Conservation (phyloP, 2,329 filamentous ascomycete genomes). For the Didymella glomerata region DNA sequence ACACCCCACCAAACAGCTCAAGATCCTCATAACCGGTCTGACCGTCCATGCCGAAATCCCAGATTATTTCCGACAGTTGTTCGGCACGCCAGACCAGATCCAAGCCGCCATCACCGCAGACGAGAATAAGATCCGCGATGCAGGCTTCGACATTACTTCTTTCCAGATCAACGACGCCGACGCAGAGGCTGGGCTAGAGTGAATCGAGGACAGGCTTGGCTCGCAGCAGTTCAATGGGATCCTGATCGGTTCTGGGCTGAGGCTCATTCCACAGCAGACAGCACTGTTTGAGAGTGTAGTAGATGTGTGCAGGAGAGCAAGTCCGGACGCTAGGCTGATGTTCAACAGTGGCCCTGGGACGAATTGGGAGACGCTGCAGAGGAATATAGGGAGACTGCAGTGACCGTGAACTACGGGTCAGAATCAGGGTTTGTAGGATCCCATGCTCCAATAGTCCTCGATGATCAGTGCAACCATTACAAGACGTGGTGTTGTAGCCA, state of each 20-base stretch:
- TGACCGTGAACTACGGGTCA: not conserved
- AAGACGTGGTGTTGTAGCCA: not conserved
- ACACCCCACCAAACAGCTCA: not conserved
- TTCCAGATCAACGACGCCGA: conserved; percentile 5
- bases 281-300: conserved; percentile 5
- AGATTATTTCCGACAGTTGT: conserved; percentile 4
- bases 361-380: conserved; percentile 8
- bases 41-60: conserved; percentile 4
- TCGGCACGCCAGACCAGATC: conserved; percentile 10
- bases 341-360: conserved; percentile 9
- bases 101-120: conserved; percentile 8
- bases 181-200: not conserved
- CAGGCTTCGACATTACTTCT: conserved; percentile 3
- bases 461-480: not conserved
- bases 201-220: conserved; percentile 1
- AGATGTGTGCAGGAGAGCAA: not conserved
- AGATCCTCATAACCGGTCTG: conserved; percentile 7
- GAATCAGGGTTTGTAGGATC: not conserved
- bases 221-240: conserved; percentile 5
- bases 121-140: conserved; percentile 4
- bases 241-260: conserved; percentile 3
- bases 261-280: conserved; percentile 6
- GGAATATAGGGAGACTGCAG: not conserved
- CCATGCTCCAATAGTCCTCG: not conserved
- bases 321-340: not conserved